Evolutionary conservation across 768 basidiomycete species (phyloP), one percentile per base, ranked within the genome.

Genomic region (Psilocybe tampanensis): DNA sequence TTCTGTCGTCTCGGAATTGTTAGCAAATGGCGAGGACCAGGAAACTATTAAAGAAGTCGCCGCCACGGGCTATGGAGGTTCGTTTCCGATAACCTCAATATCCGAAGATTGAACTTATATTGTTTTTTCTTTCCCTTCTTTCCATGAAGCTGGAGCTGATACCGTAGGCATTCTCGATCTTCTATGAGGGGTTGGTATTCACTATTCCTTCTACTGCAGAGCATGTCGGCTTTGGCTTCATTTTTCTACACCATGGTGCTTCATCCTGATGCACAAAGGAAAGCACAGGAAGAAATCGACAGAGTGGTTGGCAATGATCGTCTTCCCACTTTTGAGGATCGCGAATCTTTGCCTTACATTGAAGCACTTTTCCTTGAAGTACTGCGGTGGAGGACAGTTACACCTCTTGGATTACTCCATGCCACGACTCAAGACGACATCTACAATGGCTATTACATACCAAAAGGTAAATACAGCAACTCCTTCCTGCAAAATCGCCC

Each of bases 281-380:
- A 67, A 41, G 73, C 70, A 7, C 74, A 72, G 53, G 55, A 54
- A 7, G 74, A 74, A 52, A 60, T 75, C 17, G 71, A 74, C 54
- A 34, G 55, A 0, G 61, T 73, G 11, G 52, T 71, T 15, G 73
- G 71, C 3, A 51, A 48, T 15, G 62, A 66, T 17, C 61, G 72
- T 2, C 59, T 74, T n/a, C 64, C 68, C 2, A 61, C 56, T 1
- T 64, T 63, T 26, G 59, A 62, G 11, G 71, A 73, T 51, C 54
- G 58, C 9, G 32, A 48, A 1, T 52, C 60, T 19, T 51, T 72
- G 19, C 70, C 72, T 4, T 74, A 67, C 24, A 36, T 59, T 11
- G 56, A 58, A 44, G 63, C 64, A 1, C 21, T 66, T 8, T 49
- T 51, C 33, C 49, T 51, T 13, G 62, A 64, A 58, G 39, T 63